Conservation (phyloP, 2,329 filamentous ascomycete genomes). For the Biscogniauxia marginata region DNA sequence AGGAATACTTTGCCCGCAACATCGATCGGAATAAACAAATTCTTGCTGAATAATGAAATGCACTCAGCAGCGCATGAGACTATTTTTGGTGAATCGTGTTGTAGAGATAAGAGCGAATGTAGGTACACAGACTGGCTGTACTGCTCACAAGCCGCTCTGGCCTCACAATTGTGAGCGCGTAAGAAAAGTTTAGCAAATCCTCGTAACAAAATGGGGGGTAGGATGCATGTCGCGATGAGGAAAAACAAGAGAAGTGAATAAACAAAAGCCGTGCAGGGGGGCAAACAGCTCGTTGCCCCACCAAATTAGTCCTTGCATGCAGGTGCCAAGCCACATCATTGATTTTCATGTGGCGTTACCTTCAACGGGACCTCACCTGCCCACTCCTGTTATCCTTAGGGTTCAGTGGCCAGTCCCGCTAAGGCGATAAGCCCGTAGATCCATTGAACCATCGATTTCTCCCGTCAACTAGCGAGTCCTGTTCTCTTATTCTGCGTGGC, state of each 20-base stretch:
- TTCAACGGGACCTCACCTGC: not conserved
- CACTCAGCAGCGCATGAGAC: not conserved
- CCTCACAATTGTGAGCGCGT: not conserved
- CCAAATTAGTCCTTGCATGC: not conserved
- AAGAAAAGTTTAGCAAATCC: not conserved
- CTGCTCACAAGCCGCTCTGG: not conserved
- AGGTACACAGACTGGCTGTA: not conserved
- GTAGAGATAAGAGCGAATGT: not conserved
- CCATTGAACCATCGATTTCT: not conserved
- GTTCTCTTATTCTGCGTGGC: not conserved
- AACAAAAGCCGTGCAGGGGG: not conserved
- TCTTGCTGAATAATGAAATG: not conserved
- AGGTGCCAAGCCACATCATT: not conserved
- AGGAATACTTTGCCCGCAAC: constrained; percentile 17
- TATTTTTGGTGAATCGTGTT: not conserved
- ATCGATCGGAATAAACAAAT: constrained; percentile 13
- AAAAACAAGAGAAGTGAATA: not conserved
- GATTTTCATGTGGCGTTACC: not conserved
- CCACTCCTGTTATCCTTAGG: not conserved
- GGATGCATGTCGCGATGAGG: not conserved
- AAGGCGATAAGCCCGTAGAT: not conserved
- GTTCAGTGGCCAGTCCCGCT: not conserved
- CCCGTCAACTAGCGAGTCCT: not conserved
- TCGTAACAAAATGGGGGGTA: not conserved
- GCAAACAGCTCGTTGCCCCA: not conserved